phyloP scores from a whole-genome alignment of 371 early-diverging fungal species.

The Mucor ambiguus region DNA sequence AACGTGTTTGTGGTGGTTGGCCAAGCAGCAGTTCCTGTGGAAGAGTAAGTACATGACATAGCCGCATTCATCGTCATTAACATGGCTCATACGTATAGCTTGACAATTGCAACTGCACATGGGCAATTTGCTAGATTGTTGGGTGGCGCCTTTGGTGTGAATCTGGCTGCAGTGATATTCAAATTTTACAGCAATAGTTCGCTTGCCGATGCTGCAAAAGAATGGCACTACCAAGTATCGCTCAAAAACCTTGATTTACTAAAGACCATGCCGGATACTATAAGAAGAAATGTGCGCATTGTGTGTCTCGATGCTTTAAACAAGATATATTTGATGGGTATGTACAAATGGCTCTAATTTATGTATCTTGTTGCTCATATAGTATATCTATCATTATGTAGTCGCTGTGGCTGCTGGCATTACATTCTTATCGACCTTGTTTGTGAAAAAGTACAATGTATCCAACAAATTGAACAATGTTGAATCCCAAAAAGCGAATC shows the following conservation, averaged over 20 bases:
- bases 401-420: neutral
- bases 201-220: neutral
- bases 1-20: slow-evolving; percentile 35
- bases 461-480: neutral
- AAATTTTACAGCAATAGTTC: slow-evolving; percentile 36
- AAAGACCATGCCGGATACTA: neutral
- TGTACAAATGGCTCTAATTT: neutral
- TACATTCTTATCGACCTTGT: neutral
- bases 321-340: neutral
- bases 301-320: neutral
- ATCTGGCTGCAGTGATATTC: slow-evolving; percentile 57
- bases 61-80: neutral
- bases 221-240: neutral
- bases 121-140: slow-evolving; percentile 58
- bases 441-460: neutral
- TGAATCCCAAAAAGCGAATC: neutral
- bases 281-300: neutral
- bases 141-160: slow-evolving; percentile 74
- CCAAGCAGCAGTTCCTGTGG: slow-evolving; percentile 11
- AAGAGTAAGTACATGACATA: neutral
- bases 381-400: neutral
- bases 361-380: neutral
- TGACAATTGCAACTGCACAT: slow-evolving; percentile 17
- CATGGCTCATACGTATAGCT: neutral
- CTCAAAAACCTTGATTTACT: neutral